These are phyloP conservation scores for Osmanthus fragrans DNA, from an alignment of 257 asterid genomes.

Conservation along the genomic window DNA sequence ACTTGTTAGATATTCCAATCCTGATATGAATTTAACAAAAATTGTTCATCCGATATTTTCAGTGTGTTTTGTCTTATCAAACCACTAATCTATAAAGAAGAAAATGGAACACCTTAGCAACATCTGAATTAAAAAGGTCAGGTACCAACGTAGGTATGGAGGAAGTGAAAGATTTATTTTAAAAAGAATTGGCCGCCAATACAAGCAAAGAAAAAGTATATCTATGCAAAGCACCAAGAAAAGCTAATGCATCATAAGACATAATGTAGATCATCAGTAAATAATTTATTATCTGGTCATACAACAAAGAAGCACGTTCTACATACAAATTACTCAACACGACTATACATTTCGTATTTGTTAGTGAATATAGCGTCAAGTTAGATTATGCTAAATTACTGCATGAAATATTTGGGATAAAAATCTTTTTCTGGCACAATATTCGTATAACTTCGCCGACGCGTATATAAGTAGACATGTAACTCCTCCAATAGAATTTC, in stretches of 20 bases:
- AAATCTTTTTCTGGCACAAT: too few species aligned
- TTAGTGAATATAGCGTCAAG: too few species aligned
- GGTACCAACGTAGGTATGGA: slow-evolving; percentile 38
- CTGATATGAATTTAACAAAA: slow-evolving; percentile 7
- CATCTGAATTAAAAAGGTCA: slow-evolving; percentile 58
- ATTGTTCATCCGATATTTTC: not conserved
- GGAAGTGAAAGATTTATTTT: slow-evolving; percentile 13
- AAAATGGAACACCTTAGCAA: slow-evolving; percentile 57
- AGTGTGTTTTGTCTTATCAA: slow-evolving; percentile 2
- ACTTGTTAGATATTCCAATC: not conserved
- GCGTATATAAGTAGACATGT: not conserved
- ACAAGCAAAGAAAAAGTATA: not conserved
- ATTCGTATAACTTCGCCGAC: not conserved
- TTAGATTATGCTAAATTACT: too few species aligned
- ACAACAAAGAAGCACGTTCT: too few species aligned
- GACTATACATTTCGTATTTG: too few species aligned
- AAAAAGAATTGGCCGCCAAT: not conserved
- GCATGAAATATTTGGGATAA: too few species aligned
- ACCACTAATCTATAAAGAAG: slow-evolving; percentile 57
- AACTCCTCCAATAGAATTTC: not conserved
- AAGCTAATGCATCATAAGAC: too few species aligned
- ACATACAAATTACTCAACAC: too few species aligned
- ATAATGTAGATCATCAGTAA: not conserved
- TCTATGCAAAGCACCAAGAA: not conserved
- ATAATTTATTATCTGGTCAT: too few species aligned